Evolutionary conservation across 768 basidiomycete species (phyloP), one percentile per base, ranked within the genome.

Genomic region (Trametes meyenii): DNA sequence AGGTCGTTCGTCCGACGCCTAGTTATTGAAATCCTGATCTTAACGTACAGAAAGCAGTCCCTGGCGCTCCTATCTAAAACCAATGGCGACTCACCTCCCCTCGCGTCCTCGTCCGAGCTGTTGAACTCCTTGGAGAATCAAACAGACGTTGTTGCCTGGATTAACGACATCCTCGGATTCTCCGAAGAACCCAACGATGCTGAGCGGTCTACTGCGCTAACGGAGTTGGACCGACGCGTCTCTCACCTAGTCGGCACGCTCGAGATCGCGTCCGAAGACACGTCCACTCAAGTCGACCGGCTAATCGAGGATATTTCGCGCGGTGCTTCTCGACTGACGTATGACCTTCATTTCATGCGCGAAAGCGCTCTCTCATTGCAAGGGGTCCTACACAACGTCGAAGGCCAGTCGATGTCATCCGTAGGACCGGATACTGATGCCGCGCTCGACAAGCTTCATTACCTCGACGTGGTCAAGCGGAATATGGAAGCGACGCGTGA

Each of bases 261-360:
- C 24, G 94, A 96, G 62, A 83, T 95, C 40, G 88, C 93, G 38
- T 87, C 87, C 44, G 89, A 94, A 70, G 96, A 98, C 67, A 96
- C 95, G 0, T 92, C 94, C 2, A 77, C 87, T 12, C 80, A 89
- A 54, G 84, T 98, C 58, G 97, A 98, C 73, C 87, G 87, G 62
- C 85, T 87, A 48, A 95, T 99, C 60, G 89, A 94, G 70, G 95
- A 98, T 71, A 92, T 98, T 44, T 94, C 96, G 2, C 85, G 95
- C 50, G 85, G 88, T 5, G 88, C 98, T 21, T 94, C 97, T 13
- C 85, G 97, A 40, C 81, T 99, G 48, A 87, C 92, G 1, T 98
- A 97, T 72, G 97, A 98, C 75, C 81, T 99, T 38, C 96, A 98
- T 72, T 97, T 97, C 78, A 96, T 98, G 87, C 89, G 92, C 44